phyloP scores from a whole-genome alignment of 257 asterid genomes.

The Perilla frutescens region DNA sequence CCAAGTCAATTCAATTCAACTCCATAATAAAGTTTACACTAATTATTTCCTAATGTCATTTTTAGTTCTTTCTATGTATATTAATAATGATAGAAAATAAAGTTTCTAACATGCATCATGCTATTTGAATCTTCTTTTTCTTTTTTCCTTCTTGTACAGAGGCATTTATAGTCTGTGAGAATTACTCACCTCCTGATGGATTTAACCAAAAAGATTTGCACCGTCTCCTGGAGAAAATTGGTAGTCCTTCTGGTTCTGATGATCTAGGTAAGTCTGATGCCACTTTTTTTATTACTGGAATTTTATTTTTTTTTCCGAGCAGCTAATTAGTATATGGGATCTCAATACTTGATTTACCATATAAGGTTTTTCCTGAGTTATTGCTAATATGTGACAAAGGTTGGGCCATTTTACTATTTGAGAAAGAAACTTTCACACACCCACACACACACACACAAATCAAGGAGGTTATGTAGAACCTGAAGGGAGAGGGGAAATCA shows the following conservation, averaged over 20 bases:
- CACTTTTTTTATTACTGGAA: neutral
- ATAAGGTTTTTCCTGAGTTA: neutral
- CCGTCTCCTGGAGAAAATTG: slow-evolving; percentile 87
- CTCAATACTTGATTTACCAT: neutral
- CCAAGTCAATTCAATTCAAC: neutral
- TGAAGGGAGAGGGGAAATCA: too few relatives aligned
- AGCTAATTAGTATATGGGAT: neutral
- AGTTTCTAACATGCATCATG: neutral
- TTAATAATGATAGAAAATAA: neutral
- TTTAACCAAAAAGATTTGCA: slow-evolving; percentile 85
- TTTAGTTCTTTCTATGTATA: neutral
- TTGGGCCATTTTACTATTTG: neutral
- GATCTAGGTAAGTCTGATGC: slow-evolving; percentile 64
- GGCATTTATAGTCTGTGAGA: slow-evolving; percentile 97
- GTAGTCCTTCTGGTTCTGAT: slow-evolving; percentile 93
- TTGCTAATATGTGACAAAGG: neutral
- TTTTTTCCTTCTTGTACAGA: slow-evolving; percentile 52
- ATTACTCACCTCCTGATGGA: slow-evolving; percentile 94
- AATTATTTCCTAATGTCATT: neutral
- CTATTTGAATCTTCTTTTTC: neutral
- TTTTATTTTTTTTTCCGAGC: neutral
- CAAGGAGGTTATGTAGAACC: too few relatives aligned
- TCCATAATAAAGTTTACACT: neutral
- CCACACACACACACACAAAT: neutral
- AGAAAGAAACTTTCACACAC: neutral